phyloP scores from a whole-genome alignment of 139 green algal genomes.

The Picocystis salinarum region DNA sequence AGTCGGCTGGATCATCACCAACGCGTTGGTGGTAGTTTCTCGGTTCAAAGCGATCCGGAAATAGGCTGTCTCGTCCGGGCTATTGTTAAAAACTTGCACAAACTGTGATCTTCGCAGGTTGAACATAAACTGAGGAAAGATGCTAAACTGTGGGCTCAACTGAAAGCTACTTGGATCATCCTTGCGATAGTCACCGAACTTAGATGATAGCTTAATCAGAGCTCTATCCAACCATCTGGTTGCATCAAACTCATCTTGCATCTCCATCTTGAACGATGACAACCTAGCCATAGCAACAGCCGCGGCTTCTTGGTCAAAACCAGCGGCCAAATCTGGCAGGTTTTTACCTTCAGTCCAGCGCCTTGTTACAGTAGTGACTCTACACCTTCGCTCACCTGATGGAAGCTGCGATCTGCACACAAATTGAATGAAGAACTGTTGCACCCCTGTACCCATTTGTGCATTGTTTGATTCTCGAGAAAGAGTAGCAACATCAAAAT shows the following conservation, averaged over 20 bases:
- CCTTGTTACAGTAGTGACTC: constrained; percentile 80
- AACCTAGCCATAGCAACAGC: constrained; percentile 63
- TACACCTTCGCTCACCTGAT: constrained; percentile 42
- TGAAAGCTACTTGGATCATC: constrained; percentile 85
- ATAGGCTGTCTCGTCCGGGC: constrained; percentile 90
- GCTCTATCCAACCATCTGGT: constrained; percentile 79
- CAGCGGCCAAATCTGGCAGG: constrained; percentile 52
- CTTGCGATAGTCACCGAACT: constrained; percentile 56
- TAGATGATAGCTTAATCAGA: constrained; percentile 29
- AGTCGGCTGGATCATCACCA: constrained; percentile 82
- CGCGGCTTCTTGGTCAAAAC: constrained; percentile 90
- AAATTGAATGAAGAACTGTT: constrained; percentile 80
- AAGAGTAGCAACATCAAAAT: background rate
- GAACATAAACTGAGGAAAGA: constrained; percentile 99
- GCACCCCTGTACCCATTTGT: background rate
- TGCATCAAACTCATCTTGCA: constrained; percentile 91
- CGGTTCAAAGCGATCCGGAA: constrained; percentile 70
- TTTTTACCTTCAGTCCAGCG: constrained; percentile 20
- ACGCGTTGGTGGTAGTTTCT: constrained; percentile 56
- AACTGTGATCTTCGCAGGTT: constrained; percentile 58
- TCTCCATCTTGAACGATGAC: constrained; percentile 5
- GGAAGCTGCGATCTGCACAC: constrained; percentile 11
- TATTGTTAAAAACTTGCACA: constrained; percentile 74
- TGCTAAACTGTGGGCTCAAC: constrained; percentile 54
- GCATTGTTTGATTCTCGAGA: background rate